Conservation (phyloP, 2,329 filamentous ascomycete genomes). For the Neonectria ditissima region DNA sequence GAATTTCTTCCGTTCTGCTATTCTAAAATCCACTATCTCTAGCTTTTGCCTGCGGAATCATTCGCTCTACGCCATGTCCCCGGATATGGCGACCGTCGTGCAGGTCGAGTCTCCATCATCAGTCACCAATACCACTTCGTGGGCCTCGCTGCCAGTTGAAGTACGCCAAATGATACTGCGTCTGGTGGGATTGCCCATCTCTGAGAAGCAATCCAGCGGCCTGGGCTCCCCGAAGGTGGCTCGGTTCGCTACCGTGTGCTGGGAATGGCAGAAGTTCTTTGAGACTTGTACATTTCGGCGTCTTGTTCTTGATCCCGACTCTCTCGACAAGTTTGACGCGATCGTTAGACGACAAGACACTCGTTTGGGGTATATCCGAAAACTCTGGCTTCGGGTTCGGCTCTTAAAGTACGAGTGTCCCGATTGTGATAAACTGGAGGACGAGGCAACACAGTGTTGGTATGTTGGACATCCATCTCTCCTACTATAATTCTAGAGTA, state of each 20-base stretch:
- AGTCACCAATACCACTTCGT: conserved; percentile 18
- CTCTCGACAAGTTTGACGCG: conserved; percentile 24
- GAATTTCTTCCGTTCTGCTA: conserved; percentile 14
- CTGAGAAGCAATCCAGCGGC: conserved; percentile 14
- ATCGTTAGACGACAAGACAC: conserved; percentile 25
- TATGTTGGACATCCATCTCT: conserved; percentile 25
- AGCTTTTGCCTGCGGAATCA: conserved; percentile 5
- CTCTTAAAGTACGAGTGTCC: conserved; percentile 29
- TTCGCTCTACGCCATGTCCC: conserved; percentile 14
- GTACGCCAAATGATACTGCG: conserved; percentile 26
- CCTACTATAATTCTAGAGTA: conserved; percentile 15
- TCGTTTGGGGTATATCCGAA: conserved; percentile 31
- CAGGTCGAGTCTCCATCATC: conserved; percentile 18
- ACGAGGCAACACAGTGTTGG: conserved; percentile 20
- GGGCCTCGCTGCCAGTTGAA: conserved; percentile 27
- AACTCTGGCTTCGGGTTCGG: conserved; percentile 31
- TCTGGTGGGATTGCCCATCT: conserved; percentile 16
- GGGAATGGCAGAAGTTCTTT: conserved; percentile 29
- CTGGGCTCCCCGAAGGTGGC: conserved; percentile 22
- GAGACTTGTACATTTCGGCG: conserved; percentile 29
- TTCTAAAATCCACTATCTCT: conserved; percentile 13
- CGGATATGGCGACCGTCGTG: conserved; percentile 17
- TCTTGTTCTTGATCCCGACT: conserved; percentile 28
- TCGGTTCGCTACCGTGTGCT: conserved; percentile 27
- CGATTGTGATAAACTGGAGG: conserved; percentile 27